A percentile compares a stretch with the other conserved stretches of the same genome.
Conservation (phyloP, 352 stramenopile genomes). For the Elongisporangium undulatum region DNA sequence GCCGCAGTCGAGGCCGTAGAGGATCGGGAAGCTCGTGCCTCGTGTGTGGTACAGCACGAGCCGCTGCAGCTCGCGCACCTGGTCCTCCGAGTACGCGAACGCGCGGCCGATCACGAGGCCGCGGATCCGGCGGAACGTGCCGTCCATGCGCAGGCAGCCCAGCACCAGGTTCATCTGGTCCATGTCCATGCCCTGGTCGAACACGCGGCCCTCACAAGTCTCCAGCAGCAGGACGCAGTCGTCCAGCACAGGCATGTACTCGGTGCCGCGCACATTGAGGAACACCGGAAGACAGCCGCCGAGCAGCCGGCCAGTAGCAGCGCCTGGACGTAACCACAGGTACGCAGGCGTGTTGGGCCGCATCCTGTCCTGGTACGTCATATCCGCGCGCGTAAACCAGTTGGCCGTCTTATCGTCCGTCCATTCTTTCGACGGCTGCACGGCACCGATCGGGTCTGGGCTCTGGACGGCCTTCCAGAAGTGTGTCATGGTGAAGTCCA, state of each 20-base stretch:
- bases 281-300: slow-evolving; percentile 53
- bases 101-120: slow-evolving; percentile 49
- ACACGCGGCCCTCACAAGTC: slow-evolving; percentile 41
- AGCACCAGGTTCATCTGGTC: slow-evolving; percentile 41
- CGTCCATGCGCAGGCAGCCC: slow-evolving; percentile 35
- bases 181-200: slow-evolving; percentile 50
- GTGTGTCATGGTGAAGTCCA: slow-evolving; percentile 36
- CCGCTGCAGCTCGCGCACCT: slow-evolving; percentile 39
- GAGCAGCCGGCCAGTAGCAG: slow-evolving; percentile 26
- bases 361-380: slow-evolving; percentile 31
- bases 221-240: slow-evolving; percentile 48
- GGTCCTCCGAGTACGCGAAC: slow-evolving; percentile 30
- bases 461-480: slow-evolving; percentile 30
- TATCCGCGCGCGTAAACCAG: slow-evolving; percentile 45
- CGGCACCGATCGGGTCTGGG: slow-evolving; percentile 19
- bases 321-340: slow-evolving; percentile 34
- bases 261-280: slow-evolving; percentile 46
- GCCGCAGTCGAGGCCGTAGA: slow-evolving; percentile 51
- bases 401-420: slow-evolving; percentile 61
- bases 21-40: slow-evolving; percentile 37
- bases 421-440: slow-evolving; percentile 41
- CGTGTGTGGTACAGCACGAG: slow-evolving; percentile 53
- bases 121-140: slow-evolving; percentile 39
- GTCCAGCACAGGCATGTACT: slow-evolving; percentile 37
- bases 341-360: slow-evolving; percentile 32